These are phyloP conservation scores for Plasmodium blacklocki DNA, from an alignment of 169 alveolate species.

Conservation along the genomic window DNA sequence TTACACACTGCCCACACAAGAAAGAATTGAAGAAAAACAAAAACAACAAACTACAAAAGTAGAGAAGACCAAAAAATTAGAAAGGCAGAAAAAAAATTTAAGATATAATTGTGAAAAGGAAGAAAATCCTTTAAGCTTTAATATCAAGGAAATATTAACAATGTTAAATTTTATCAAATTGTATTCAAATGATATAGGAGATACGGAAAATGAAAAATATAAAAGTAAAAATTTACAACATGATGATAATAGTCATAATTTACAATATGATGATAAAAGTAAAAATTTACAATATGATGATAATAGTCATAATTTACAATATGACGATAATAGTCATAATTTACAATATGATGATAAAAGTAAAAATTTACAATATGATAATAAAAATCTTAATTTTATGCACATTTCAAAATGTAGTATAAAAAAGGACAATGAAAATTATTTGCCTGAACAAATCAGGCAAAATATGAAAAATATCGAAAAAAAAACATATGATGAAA, in stretches of 20 bases:
- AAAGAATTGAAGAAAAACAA: no score
- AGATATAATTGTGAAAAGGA: constrained; percentile 50
- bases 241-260: not conserved
- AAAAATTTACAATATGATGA: no score
- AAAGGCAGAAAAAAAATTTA: constrained; percentile 3
- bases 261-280: not conserved
- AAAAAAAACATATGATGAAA: no score
- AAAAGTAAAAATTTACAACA: not conserved
- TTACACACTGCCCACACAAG: no score
- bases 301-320: not conserved
- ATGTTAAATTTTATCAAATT: constrained; percentile 47
- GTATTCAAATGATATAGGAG: constrained; percentile 19
- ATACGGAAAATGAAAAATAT: not conserved
- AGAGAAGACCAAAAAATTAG: constrained; percentile 3
- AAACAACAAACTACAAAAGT: not conserved
- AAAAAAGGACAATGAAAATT: no score
- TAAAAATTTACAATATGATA: not conserved
- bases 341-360: not conserved
- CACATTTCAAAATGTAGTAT: no score
- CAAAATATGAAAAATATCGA: no score
- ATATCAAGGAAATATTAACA: constrained; percentile 58
- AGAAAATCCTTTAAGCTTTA: constrained; percentile 58
- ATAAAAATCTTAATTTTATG: not conserved
- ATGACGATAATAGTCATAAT: not conserved
- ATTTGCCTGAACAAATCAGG: no score